A percentile compares a stretch with the other conserved stretches of the same genome.
phyloP scores from a whole-genome alignment of 345 rosid species.

The Eucalyptus cladocalyx region DNA sequence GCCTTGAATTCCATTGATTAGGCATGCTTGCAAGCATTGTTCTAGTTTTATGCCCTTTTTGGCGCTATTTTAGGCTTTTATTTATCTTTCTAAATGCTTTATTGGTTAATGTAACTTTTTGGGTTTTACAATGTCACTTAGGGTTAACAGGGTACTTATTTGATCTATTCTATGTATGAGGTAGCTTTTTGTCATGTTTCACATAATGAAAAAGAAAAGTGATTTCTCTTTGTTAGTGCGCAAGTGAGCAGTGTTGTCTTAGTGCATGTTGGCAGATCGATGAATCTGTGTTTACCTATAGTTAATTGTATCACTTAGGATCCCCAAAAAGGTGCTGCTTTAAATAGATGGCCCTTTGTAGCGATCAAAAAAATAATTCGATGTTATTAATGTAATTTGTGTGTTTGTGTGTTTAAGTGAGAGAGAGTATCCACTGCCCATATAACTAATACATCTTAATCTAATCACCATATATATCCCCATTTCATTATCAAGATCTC shows the following conservation, averaged over 20 bases:
- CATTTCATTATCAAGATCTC: too few species aligned
- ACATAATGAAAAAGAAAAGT: too few species aligned
- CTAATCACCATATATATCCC: neutral
- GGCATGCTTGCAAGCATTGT: rapidly evolving
- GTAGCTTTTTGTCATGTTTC: neutral
- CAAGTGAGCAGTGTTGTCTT: neutral
- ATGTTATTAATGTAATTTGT: too few species aligned
- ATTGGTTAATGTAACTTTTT: neutral
- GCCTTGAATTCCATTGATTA: neutral
- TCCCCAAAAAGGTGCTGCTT: neutral
- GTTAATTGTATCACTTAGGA: neutral
- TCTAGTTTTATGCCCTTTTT: neutral
- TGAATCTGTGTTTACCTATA: neutral
- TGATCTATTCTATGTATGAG: too few species aligned
- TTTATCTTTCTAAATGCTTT: too few species aligned
- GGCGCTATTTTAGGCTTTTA: too few species aligned
- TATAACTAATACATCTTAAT: neutral
- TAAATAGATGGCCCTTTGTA: neutral
- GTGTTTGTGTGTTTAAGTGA: neutral
- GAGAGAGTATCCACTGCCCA: neutral
- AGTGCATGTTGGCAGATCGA: too few species aligned
- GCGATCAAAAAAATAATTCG: too few species aligned
- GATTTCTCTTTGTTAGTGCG: too few species aligned
- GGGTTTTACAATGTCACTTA: neutral
- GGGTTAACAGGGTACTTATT: neutral